phyloP scores from a whole-genome alignment of 805 yeast species.

The Candida loeiensis region DNA sequence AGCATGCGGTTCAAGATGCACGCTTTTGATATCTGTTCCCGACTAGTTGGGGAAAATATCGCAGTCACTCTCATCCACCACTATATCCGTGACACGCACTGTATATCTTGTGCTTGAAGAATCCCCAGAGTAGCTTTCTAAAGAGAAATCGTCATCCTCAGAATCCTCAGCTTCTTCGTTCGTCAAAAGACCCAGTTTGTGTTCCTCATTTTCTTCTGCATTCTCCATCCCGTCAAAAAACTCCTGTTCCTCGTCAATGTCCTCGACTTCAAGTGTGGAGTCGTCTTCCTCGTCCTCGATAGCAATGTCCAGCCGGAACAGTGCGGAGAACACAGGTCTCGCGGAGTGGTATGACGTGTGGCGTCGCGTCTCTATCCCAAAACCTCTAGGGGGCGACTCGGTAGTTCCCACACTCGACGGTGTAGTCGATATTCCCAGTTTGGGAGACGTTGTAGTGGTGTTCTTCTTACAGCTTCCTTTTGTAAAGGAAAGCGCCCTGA shows the following conservation, averaged over 20 bases:
- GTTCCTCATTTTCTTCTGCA: slow-evolving; percentile 9
- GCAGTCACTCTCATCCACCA: slow-evolving; percentile 33
- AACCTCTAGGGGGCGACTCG: too few species aligned
- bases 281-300: slow-evolving; percentile 10
- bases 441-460: slow-evolving; percentile 1
- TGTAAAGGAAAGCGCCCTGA: slow-evolving; percentile 21
- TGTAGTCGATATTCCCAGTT: neutral
- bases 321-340: slow-evolving; percentile 20
- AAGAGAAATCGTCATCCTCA: slow-evolving; percentile 17
- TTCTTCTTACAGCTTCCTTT: slow-evolving; percentile 10
- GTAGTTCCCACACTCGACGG: too few species aligned
- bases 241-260: slow-evolving; percentile 14
- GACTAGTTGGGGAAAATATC: slow-evolving; percentile 24
- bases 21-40: too few species aligned
- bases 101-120: slow-evolving; percentile 24
- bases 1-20: too few species aligned
- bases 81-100: slow-evolving; percentile 41
- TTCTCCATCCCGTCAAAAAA: slow-evolving; percentile 12
- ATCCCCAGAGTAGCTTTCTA: slow-evolving; percentile 20
- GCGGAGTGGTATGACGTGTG: slow-evolving; percentile 28
- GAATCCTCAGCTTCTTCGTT: slow-evolving; percentile 16
- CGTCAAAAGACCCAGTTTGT: slow-evolving; percentile 2
- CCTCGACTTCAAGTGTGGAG: slow-evolving; percentile 7
- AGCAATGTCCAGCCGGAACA: slow-evolving; percentile 12
- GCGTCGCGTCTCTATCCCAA: too few species aligned